Evolutionary conservation across 2,329 filamentous ascomycete species (phyloP).

Genomic region (Pseudogymnoascus sp.): DNA sequence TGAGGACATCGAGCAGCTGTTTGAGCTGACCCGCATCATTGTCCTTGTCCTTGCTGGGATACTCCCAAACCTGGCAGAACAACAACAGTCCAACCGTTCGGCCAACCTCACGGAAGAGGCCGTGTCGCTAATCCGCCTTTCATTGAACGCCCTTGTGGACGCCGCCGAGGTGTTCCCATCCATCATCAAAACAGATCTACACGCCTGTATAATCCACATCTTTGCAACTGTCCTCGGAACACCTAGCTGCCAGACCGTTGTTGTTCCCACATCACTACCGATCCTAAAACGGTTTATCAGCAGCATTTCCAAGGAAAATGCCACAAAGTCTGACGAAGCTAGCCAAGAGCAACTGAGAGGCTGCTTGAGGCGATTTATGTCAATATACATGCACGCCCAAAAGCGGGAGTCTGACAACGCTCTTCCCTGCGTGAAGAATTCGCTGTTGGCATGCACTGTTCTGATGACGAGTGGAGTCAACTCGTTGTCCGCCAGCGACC

Average conservation of each 20-base stretch:
- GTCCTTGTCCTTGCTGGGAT: conserved; percentile 84
- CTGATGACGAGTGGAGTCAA: conserved; percentile 76
- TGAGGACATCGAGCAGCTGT: conserved; percentile 95
- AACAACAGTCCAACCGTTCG: conserved; percentile 51
- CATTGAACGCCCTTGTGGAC: conserved; percentile 83
- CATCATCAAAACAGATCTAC: conserved; percentile 92
- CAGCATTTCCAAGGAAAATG: conserved; percentile 52
- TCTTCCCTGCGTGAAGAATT: conserved; percentile 86
- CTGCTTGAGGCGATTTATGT: conserved; percentile 73
- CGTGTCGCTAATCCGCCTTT: conserved; percentile 67
- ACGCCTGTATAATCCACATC: conserved; percentile 94
- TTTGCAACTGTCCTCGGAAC: conserved; percentile 90
- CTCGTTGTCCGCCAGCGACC: conserved; percentile 65
- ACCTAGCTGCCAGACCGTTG: conserved; percentile 74
- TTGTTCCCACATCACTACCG: conserved; percentile 82
- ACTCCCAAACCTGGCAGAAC: conserved; percentile 71
- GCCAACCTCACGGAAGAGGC: conserved; percentile 84
- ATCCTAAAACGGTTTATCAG: conserved; percentile 87
- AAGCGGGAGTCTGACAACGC: conserved; percentile 68
- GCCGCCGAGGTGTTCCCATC: conserved; percentile 92
- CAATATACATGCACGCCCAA: conserved; percentile 69
- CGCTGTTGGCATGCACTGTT: conserved; percentile 78
- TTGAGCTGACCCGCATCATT: conserved; percentile 92
- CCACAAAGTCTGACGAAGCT: conserved; percentile 41
- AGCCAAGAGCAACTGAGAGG: conserved; percentile 60